These are phyloP conservation scores for Ophidiomyces ophidiicola DNA, from an alignment of 2,329 filamentous ascomycete genomes.

Conservation along the genomic window DNA sequence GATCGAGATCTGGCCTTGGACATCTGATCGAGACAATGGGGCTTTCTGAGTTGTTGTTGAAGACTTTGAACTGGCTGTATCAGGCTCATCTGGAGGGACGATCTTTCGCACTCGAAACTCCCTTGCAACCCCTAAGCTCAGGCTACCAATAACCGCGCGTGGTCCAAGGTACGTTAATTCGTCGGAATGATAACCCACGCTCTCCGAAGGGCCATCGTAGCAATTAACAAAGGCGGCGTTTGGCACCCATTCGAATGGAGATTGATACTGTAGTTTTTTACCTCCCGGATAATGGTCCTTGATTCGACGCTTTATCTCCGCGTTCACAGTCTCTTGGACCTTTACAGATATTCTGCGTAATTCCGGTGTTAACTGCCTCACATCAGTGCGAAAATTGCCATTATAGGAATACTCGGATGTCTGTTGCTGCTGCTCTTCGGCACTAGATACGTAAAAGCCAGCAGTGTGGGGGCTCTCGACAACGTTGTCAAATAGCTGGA, in stretches of 20 bases:
- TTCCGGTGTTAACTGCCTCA: slow-evolving; percentile 62
- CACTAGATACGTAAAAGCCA: slow-evolving; percentile 67
- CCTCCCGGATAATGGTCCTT: slow-evolving; percentile 53
- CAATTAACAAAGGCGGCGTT: slow-evolving; percentile 94
- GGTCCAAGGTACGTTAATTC: slow-evolving; percentile 89
- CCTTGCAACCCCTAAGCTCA: slow-evolving; percentile 82
- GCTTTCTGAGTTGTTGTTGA: neutral
- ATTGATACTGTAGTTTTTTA: slow-evolving; percentile 66
- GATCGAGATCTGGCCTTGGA: slow-evolving; percentile 77
- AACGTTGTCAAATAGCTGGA: slow-evolving; percentile 78
- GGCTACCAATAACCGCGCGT: slow-evolving; percentile 71
- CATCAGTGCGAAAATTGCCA: slow-evolving; percentile 59
- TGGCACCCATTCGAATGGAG: slow-evolving; percentile 59
- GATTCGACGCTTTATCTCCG: slow-evolving; percentile 61
- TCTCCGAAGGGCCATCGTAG: slow-evolving; percentile 69
- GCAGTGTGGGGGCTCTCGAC: slow-evolving; percentile 77
- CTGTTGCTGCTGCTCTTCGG: slow-evolving; percentile 56
- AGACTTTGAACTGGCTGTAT: slow-evolving; percentile 21
- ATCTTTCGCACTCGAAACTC: slow-evolving; percentile 81
- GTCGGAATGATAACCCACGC: slow-evolving; percentile 84
- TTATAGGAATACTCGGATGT: slow-evolving; percentile 79
- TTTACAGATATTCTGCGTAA: slow-evolving; percentile 56
- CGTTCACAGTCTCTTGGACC: slow-evolving; percentile 66
- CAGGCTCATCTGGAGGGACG: slow-evolving; percentile 46
- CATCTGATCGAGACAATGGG: slow-evolving; percentile 38